Conservation (phyloP, 768 basidiomycete species). For the Calocera cornea region DNA sequence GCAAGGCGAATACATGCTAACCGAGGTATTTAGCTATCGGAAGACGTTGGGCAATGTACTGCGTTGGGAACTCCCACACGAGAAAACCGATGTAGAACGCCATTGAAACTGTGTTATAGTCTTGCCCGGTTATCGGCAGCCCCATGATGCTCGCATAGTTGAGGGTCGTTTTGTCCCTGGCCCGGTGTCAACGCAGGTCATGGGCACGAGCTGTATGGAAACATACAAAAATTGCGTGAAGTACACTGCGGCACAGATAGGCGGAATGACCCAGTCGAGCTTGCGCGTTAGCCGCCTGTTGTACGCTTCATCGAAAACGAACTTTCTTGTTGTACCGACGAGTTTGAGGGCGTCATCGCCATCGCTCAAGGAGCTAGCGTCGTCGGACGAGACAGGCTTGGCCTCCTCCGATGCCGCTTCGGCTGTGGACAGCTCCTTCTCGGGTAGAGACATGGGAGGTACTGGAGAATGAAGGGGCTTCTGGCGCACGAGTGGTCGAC, state of each 20-base stretch:
- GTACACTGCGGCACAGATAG: conserved; percentile 49
- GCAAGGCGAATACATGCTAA: conserved; percentile 18
- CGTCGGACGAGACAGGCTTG: not conserved
- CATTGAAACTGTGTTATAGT: conserved; percentile 35
- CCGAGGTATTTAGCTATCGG: conserved; percentile 50
- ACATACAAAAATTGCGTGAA: conserved; percentile 52
- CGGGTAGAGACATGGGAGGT: not conserved
- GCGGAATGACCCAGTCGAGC: conserved; percentile 43
- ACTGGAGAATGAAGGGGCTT: not conserved
- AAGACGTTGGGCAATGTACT: conserved; percentile 50
- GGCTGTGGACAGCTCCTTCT: not conserved
- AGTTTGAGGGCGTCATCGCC: conserved; percentile 51
- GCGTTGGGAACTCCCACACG: conserved; percentile 51
- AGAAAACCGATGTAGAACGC: conserved; percentile 48
- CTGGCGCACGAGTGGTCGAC: not conserved
- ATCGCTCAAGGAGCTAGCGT: conserved; percentile 17
- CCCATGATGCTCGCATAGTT: conserved; percentile 66
- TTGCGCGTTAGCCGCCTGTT: conserved; percentile 44
- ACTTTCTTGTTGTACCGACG: conserved; percentile 39
- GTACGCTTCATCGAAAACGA: conserved; percentile 47
- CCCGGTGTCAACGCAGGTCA: not conserved
- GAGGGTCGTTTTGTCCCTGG: conserved; percentile 52
- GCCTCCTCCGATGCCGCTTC: not conserved
- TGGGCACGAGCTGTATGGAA: not conserved
- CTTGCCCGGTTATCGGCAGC: conserved; percentile 50